These are phyloP conservation scores for Salix exigua DNA, from an alignment of 345 rosid species.

Conservation along the genomic window DNA sequence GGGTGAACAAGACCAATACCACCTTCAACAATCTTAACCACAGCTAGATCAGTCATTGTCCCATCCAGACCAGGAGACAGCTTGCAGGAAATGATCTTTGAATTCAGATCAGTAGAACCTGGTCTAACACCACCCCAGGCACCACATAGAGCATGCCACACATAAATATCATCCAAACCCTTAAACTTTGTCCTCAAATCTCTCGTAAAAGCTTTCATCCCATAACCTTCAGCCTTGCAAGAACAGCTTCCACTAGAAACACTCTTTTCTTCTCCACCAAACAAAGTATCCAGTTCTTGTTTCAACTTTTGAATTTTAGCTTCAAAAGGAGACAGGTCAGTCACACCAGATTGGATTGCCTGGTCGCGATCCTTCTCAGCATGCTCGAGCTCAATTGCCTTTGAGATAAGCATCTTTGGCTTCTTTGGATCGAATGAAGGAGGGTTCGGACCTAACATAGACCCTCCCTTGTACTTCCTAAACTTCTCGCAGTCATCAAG, in stretches of 20 bases:
- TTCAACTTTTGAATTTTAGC: conserved; percentile 37
- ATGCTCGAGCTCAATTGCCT: conserved; percentile 67
- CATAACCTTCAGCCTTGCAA: conserved; percentile 28
- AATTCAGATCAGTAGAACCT: conserved; percentile 42
- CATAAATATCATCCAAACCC: conserved; percentile 65
- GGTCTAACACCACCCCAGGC: conserved; percentile 92
- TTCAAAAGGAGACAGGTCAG: conserved; percentile 32
- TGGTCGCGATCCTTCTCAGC: conserved; percentile 48
- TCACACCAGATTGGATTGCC: conserved; percentile 36
- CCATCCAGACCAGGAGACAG: conserved; percentile 57
- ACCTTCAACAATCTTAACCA: conserved; percentile 61
- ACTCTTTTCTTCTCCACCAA: conserved; percentile 28
- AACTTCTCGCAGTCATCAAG: conserved; percentile 70
- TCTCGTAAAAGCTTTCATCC: conserved; percentile 55
- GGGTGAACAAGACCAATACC: conserved; percentile 81
- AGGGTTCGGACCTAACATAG: conserved; percentile 40
- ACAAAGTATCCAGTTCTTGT: conserved; percentile 47
- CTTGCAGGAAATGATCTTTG: conserved; percentile 41
- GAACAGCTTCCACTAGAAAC: conserved; percentile 5
- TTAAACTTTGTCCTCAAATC: conserved; percentile 63
- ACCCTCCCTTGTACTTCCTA: conserved; percentile 53
- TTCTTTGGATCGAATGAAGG: conserved; percentile 50
- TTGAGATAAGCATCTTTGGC: conserved; percentile 66
- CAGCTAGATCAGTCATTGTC: conserved; percentile 78
- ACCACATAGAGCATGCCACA: conserved; percentile 88